These are phyloP conservation scores for Penicillium italicum DNA, from an alignment of 2,329 filamentous ascomycete genomes.

Conservation along the genomic window DNA sequence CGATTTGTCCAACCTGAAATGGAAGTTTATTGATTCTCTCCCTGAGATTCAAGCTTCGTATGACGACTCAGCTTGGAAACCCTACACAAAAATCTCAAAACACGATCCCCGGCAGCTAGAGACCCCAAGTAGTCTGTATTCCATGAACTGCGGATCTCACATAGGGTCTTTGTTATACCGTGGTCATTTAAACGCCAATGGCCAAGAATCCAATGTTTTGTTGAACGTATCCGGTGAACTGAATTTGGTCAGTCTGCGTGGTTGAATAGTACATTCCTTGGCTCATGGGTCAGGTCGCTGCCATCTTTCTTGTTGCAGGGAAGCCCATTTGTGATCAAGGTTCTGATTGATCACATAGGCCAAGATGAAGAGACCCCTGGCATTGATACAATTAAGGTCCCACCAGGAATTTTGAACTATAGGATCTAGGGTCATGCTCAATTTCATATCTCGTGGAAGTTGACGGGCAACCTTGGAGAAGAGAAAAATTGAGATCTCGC, in stretches of 20 bases:
- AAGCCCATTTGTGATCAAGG: conserved; percentile 15
- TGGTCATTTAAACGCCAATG: conserved; percentile 27
- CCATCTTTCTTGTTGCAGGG: neutral
- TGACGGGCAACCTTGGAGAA: conserved; percentile 55
- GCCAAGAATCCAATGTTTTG: conserved; percentile 21
- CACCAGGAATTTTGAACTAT: conserved; percentile 50
- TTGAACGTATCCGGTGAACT: conserved; percentile 24
- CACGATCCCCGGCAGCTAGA: conserved; percentile 12
- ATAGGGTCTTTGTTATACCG: conserved; percentile 28
- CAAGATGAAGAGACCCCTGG: conserved; percentile 32
- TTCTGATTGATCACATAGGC: conserved; percentile 29
- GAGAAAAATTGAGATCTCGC: conserved; percentile 49
- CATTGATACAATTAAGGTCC: conserved; percentile 41
- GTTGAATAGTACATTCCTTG: conserved; percentile 25
- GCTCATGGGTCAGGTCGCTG: conserved; percentile 28
- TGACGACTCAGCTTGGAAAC: conserved; percentile 12
- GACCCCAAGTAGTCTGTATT: conserved; percentile 27
- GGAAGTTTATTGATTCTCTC: conserved; percentile 17
- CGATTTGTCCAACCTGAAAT: conserved; percentile 9
- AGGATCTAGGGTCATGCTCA: conserved; percentile 35
- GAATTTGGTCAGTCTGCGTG: conserved; percentile 29
- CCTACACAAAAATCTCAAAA: conserved; percentile 1
- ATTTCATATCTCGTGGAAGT: conserved; percentile 45
- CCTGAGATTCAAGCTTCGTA: conserved; percentile 14
- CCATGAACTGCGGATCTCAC: conserved; percentile 32